These are phyloP conservation scores for Fomitopsis palustris DNA, from an alignment of 1,284 basidiomycete genomes.

Conservation along the genomic window DNA sequence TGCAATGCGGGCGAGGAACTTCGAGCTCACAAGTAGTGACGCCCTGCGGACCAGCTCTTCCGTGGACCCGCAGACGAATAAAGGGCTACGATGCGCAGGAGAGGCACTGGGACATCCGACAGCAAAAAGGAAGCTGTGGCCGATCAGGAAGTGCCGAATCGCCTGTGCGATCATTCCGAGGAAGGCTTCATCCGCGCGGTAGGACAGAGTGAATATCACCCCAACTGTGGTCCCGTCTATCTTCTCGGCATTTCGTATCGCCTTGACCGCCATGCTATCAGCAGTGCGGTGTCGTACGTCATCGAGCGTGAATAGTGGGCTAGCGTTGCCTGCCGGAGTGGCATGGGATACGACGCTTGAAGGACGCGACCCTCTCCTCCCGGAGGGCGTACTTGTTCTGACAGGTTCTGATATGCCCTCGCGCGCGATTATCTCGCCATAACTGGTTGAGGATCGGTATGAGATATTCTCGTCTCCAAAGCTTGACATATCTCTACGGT, in stretches of 20 bases:
- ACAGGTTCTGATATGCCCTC: slow-evolving; percentile 2
- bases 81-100: slow-evolving; percentile 23
- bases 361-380: neutral
- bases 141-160: slow-evolving; percentile 37
- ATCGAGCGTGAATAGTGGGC: slow-evolving; percentile 45
- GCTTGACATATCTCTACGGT: neutral
- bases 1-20: slow-evolving; percentile 58
- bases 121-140: slow-evolving; percentile 52
- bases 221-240: slow-evolving; percentile 52
- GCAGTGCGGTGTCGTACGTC: slow-evolving; percentile 63
- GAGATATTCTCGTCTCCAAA: neutral
- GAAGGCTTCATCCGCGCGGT: slow-evolving; percentile 49
- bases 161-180: slow-evolving; percentile 47
- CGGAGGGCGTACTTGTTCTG: neutral
- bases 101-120: slow-evolving; percentile 43
- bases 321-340: neutral
- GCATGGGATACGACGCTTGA: neutral
- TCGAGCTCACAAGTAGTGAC: slow-evolving; percentile 55
- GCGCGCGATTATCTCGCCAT: slow-evolving; percentile 13
- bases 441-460: slow-evolving; percentile 7
- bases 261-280: slow-evolving; percentile 51
- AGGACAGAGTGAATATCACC: slow-evolving; percentile 55
- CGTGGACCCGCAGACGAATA: slow-evolving; percentile 56
- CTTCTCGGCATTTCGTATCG: slow-evolving; percentile 45
- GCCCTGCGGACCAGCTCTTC: slow-evolving; percentile 57